Base-by-base conservation (phyloP, 192 early-diverging fungal genomes). In the Lunasporangiospora selenospora region DNA sequence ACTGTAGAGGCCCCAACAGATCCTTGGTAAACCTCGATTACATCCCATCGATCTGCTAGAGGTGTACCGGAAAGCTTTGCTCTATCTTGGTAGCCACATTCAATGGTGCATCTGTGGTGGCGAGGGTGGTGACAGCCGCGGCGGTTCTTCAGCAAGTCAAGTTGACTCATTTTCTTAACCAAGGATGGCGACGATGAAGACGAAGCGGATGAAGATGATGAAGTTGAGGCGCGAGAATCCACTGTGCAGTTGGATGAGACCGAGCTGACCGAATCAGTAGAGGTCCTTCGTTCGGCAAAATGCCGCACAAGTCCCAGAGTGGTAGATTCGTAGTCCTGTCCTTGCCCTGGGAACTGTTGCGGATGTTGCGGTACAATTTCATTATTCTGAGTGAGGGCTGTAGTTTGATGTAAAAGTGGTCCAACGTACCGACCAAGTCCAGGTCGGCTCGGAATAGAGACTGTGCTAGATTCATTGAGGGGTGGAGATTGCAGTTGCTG, bases 381-480 rank as follows among this genome's bases (percentile, higher is more conserved):
- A n/a, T 48, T 37, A 26, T 59, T 31, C 23, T 50, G 46, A 5
- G 18, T 9, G 23, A 42, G 18, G 13, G 43, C 42, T 32, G n/a
- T 4, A 11, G 46, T 34, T 5, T 38, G 58, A 13, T 33, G 49
- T 38, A 61, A 9, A 45, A 61, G 12, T 24, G 58, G 58, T 1
- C 58, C 58, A 10, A 61, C 58, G 50, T 61, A 61, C 15, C 58
- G 27, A 24, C 58, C 58, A 19, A 61, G 47, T 7, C 58, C 58
- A 19, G 18, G 26, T 10, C 47, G 58, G 32, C 58, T 47, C 21
- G 58, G 58, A 5, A 50, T 37, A 3, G 30, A 26, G 13, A 23
- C 27, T 27, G 57, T 29, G 12, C 23, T 47, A 9, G 7, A 26
- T 13, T 21, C 29, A 21, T 21, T 6, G 45, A 26, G 4, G 16